phyloP scores from a whole-genome alignment of 306 rosid species.

The Senna siamea region DNA sequence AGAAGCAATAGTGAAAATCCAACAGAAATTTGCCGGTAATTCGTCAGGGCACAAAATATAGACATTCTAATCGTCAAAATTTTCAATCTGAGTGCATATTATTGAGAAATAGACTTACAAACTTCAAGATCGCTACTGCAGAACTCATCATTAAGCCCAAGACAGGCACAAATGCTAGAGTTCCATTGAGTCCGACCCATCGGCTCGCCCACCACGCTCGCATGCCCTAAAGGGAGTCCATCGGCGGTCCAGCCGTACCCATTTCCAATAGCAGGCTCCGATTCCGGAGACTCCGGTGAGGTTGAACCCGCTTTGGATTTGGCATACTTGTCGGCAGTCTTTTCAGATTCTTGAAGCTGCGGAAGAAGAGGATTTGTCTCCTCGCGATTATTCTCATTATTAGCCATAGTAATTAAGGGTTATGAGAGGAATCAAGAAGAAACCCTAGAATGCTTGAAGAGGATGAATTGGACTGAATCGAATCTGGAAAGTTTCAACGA shows the following conservation, averaged over 20 bases:
- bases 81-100: background rate
- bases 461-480: background rate
- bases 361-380: slow-evolving; percentile 81
- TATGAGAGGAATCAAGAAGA: background rate
- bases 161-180: slow-evolving; percentile 71
- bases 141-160: slow-evolving; percentile 88
- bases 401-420: slow-evolving; percentile 38
- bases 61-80: background rate
- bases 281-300: slow-evolving; percentile 22
- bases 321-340: background rate
- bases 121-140: slow-evolving; percentile 98
- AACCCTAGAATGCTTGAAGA: background rate
- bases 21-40: background rate
- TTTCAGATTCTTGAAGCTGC: slow-evolving; percentile 21
- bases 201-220: slow-evolving; percentile 92
- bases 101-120: slow-evolving; percentile 60
- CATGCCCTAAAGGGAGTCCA: slow-evolving; percentile 70
- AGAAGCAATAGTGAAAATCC: background rate
- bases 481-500: background rate
- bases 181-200: slow-evolving; percentile 75
- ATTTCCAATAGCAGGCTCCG: slow-evolving; percentile 36
- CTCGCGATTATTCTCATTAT: slow-evolving; percentile 46
- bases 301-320: background rate
- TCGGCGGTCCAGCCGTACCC: slow-evolving; percentile 79
- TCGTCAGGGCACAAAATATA: background rate